These are phyloP conservation scores for Claviceps pusilla DNA, from an alignment of 2,329 filamentous ascomycete genomes.

Conservation along the genomic window DNA sequence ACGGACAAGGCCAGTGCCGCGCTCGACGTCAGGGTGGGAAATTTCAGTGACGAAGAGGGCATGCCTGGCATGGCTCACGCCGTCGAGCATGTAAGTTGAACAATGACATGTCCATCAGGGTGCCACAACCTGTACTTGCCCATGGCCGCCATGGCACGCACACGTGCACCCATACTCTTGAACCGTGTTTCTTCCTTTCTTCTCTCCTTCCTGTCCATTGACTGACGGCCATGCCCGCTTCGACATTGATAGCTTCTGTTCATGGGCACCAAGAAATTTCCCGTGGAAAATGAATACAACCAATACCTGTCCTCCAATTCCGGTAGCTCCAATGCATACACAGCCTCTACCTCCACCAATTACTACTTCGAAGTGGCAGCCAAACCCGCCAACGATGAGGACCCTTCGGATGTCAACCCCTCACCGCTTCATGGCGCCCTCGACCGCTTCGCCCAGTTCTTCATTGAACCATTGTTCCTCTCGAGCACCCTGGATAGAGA, in stretches of 20 bases:
- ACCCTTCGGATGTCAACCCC: constrained; percentile 38
- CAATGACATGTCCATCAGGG: constrained; percentile 1
- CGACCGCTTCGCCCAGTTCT: constrained; percentile 89
- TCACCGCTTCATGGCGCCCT: constrained; percentile 62
- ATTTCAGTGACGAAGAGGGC: constrained; percentile 79
- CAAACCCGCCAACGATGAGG: constrained; percentile 48
- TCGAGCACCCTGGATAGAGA: constrained; percentile 75
- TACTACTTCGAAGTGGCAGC: constrained; percentile 95
- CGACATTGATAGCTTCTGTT: constrained; percentile 52
- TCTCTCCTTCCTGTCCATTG: background rate
- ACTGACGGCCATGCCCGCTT: constrained; percentile 6
- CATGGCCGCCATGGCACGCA: background rate
- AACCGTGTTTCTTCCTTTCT: background rate
- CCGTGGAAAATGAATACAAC: constrained; percentile 87
- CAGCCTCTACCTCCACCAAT: constrained; percentile 83
- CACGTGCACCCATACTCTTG: background rate
- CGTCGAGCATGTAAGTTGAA: constrained; percentile 59
- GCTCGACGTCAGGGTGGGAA: constrained; percentile 89
- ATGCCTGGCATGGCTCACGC: constrained; percentile 94
- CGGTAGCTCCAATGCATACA: constrained; percentile 89
- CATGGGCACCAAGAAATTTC: constrained; percentile 98
- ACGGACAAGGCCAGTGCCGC: constrained; percentile 95
- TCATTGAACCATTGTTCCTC: constrained; percentile 75
- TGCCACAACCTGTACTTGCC: constrained; percentile 1
- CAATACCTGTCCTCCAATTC: constrained; percentile 83